Percentiles rank a stretch among this genome's conserved stretches.
Conservation (phyloP, 495 filamentous ascomycete species). For the Penicillium longicatenatum region DNA sequence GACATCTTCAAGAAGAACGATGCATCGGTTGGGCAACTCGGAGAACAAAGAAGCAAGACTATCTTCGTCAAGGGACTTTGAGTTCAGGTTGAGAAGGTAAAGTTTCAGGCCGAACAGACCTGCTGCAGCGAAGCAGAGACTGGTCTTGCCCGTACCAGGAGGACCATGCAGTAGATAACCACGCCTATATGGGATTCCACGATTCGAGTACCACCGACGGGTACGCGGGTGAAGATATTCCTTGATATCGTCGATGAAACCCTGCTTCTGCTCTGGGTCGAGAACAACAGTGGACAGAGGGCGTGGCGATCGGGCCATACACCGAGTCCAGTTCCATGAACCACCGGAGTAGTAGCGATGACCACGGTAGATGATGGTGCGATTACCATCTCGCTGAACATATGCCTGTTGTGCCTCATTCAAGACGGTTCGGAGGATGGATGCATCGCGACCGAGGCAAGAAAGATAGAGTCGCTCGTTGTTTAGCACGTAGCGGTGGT, state of each 20-base stretch:
- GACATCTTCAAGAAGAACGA: conserved; percentile 53
- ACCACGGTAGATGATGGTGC: conserved; percentile 68
- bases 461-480: conserved; percentile 64
- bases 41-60: conserved; percentile 70
- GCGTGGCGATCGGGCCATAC: conserved; percentile 68
- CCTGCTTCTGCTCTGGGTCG: conserved; percentile 70
- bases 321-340: conserved; percentile 60
- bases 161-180: conserved; percentile 52
- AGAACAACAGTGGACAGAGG: conserved; percentile 85
- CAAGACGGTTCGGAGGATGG: conserved; percentile 66
- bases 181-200: conserved; percentile 57
- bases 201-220: conserved; percentile 73
- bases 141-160: conserved; percentile 55
- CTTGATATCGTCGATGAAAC: conserved; percentile 77
- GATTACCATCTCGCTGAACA: conserved; percentile 59
- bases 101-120: conserved; percentile 47
- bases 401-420: conserved; percentile 61
- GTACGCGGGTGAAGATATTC: conserved; percentile 81
- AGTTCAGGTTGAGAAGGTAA: conserved; percentile 50
- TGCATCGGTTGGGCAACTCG: conserved; percentile 47
- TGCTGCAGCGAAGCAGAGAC: conserved; percentile 50
- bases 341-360: conserved; percentile 27
- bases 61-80: conserved; percentile 58
- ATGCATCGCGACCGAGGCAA: conserved; percentile 66
- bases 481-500: conserved; percentile 32